Conservation (phyloP, 805 yeast species). For the Schizosaccharomyces octosporus region DNA sequence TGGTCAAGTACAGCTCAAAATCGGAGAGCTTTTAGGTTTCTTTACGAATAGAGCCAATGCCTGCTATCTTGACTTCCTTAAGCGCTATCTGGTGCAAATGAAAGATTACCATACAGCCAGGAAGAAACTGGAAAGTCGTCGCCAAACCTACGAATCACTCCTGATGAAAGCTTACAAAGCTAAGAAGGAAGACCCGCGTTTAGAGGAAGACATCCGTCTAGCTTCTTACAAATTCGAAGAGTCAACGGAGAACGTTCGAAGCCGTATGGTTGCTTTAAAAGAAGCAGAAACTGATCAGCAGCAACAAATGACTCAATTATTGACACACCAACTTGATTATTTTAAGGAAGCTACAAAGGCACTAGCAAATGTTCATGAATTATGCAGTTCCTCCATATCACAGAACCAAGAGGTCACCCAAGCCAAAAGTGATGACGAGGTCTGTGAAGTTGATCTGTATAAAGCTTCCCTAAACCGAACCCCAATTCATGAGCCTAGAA, state of each 20-base stretch:
- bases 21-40: not conserved
- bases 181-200: conserved; percentile 10
- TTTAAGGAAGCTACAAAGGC: not conserved
- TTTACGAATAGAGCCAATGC: not conserved
- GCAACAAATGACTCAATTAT: not conserved
- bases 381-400: not conserved
- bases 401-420: not conserved
- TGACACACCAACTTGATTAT: not conserved
- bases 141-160: conserved; percentile 11
- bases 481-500: not conserved
- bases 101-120: conserved; percentile 3
- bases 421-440: not conserved
- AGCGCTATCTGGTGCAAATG: not conserved
- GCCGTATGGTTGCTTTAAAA: conserved; percentile 8
- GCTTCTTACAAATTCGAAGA: conserved; percentile 10
- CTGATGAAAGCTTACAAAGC: conserved; percentile 8
- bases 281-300: conserved; percentile 7
- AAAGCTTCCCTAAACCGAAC: not conserved
- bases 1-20: not conserved
- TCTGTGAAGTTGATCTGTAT: not conserved
- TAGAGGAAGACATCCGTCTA: conserved; percentile 11
- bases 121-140: conserved; percentile 8
- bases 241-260: conserved; percentile 9
- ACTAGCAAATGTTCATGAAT: not conserved
- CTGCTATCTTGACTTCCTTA: not conserved